These are phyloP conservation scores for Alternaria triticina DNA, from an alignment of 2,329 filamentous ascomycete species.

Conservation along the genomic window DNA sequence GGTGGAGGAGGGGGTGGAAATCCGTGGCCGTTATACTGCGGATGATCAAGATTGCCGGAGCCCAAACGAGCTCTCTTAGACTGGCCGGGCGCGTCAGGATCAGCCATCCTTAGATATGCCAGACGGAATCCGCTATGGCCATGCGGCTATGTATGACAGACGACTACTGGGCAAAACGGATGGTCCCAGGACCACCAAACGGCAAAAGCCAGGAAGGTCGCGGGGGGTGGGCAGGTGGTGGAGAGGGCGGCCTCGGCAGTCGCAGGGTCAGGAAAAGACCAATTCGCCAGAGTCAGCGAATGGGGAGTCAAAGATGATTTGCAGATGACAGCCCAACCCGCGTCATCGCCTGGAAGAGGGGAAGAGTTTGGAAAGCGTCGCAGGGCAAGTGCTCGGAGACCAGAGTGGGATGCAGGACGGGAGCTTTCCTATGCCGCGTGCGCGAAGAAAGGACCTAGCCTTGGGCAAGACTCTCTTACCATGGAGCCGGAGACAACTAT, in stretches of 20 bases:
- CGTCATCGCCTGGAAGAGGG: conserved; percentile 43
- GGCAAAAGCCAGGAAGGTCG: conserved; percentile 34
- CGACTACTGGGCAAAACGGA: conserved; percentile 23
- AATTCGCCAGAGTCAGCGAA: conserved; percentile 40
- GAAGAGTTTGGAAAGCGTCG: conserved; percentile 46
- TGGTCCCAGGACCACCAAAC: conserved; percentile 33
- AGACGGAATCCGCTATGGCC: conserved; percentile 47
- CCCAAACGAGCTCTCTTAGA: conserved; percentile 48
- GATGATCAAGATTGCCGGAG: conserved; percentile 36
- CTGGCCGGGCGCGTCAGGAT: conserved; percentile 47
- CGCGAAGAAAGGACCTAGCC: conserved; percentile 34
- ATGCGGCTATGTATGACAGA: conserved; percentile 45
- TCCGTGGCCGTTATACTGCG: conserved; percentile 42
- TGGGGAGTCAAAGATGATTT: conserved; percentile 32
- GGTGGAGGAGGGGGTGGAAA: conserved; percentile 42
- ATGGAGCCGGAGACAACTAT: conserved; percentile 47
- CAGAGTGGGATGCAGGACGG: conserved; percentile 39
- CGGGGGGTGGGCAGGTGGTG: conserved; percentile 31
- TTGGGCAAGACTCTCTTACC: conserved; percentile 42
- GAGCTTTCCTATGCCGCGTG: conserved; percentile 42
- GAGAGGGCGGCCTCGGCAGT: conserved; percentile 39
- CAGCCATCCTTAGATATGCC: conserved; percentile 49
- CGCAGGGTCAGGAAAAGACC: conserved; percentile 34
- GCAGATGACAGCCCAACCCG: conserved; percentile 40
- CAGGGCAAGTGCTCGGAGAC: conserved; percentile 39